Conservation (phyloP, 306 rosid species). For the Vigna mungo region DNA sequence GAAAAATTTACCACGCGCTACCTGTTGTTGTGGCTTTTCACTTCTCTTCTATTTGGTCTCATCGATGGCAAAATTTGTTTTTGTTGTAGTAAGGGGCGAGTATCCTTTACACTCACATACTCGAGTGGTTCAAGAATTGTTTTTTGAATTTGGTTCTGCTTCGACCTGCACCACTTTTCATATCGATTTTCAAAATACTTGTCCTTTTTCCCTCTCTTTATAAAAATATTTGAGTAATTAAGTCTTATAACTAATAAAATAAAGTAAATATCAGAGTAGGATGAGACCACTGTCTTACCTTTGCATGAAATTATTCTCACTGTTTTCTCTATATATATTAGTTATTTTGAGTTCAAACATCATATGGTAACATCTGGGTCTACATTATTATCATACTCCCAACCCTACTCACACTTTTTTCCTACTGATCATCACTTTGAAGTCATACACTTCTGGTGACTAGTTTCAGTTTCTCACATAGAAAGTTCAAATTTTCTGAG, state of each 20-base stretch:
- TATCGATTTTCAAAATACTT: constrained; percentile 49
- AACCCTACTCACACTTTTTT: constrained; percentile 26
- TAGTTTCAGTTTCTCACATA: constrained; percentile 21
- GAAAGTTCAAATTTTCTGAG: constrained; percentile 25
- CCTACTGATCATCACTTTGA: constrained; percentile 40
- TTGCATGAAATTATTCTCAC: constrained; percentile 51
- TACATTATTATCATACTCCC: constrained; percentile 43
- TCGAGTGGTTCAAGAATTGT: constrained; percentile 16
- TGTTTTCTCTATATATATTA: too few species aligned
- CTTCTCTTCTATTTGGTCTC: too few species aligned
- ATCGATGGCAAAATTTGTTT: too few species aligned
- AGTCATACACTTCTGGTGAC: background rate
- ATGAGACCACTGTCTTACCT: constrained; percentile 38
- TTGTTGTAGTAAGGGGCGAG: constrained; percentile 11
- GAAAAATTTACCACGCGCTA: constrained; percentile 18
- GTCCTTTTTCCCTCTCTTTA: constrained; percentile 46
- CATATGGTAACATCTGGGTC: constrained; percentile 36
- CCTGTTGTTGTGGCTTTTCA: too few species aligned
- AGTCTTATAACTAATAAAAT: background rate
- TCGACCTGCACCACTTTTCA: constrained; percentile 47
- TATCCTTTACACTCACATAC: background rate
- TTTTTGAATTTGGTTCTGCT: constrained; percentile 43
- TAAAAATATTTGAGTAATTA: background rate
- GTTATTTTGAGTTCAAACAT: constrained; percentile 38
- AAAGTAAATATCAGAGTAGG: constrained; percentile 20